A percentile compares a stretch with the other conserved stretches of the same genome.
These are phyloP conservation scores for Phaeosphaeriaceae sp. DNA, from an alignment of 2,329 filamentous ascomycete species.

Conservation along the genomic window DNA sequence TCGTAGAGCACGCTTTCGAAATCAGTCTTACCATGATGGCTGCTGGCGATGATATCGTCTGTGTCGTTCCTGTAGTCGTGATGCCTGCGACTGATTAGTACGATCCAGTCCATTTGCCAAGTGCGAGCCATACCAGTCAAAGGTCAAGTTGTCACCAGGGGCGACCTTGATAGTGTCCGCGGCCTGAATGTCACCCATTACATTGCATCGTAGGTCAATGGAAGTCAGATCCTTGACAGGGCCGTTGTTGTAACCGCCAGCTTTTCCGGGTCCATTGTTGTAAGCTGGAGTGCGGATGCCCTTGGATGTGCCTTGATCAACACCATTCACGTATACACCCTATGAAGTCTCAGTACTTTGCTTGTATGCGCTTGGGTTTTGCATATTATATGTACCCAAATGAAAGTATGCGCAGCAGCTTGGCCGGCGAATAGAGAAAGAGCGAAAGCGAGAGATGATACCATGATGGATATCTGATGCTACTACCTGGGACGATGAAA, in stretches of 20 bases:
- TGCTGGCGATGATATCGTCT: conserved; percentile 42
- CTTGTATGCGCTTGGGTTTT: too few relatives aligned
- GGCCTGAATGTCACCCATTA: conserved; percentile 47
- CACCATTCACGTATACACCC: conserved; percentile 41
- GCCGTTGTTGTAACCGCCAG: conserved; percentile 48
- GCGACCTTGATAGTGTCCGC: conserved; percentile 44
- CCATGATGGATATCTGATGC: conserved; percentile 12
- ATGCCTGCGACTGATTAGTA: conserved; percentile 22
- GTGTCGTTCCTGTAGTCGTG: conserved; percentile 45
- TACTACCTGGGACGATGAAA: not conserved
- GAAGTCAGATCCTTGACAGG: conserved; percentile 50
- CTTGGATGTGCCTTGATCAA: conserved; percentile 38
- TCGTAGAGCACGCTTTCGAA: not conserved
- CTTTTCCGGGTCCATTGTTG: conserved; percentile 44
- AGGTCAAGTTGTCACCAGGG: conserved; percentile 49
- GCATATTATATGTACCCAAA: conserved; percentile 23
- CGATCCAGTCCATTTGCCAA: too few relatives aligned
- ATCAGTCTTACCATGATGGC: conserved; percentile 28
- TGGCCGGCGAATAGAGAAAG: conserved; percentile 26
- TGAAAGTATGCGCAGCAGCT: conserved; percentile 35
- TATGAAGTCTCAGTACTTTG: conserved; percentile 1
- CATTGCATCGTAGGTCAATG: conserved; percentile 51
- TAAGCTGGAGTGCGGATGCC: conserved; percentile 39
- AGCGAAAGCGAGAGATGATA: conserved; percentile 13
- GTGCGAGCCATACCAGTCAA: conserved; percentile 39